phyloP scores from a whole-genome alignment of 305 asterid species.

The Solanum hybrid region DNA sequence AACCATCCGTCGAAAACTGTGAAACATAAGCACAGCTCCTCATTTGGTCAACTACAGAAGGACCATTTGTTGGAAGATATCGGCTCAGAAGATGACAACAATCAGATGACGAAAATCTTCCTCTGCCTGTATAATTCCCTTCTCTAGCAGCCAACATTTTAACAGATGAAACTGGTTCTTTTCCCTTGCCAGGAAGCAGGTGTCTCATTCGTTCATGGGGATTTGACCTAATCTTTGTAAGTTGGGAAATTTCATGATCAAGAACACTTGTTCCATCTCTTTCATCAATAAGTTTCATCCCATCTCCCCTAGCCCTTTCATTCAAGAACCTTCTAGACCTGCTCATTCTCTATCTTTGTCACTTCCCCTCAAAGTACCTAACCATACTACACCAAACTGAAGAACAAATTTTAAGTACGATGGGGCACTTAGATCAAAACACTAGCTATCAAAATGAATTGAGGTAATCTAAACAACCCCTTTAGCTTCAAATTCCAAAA shows the following conservation, averaged over 20 bases:
- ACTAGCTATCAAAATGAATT: not conserved
- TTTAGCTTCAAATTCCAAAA: not conserved
- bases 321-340: conserved; percentile 32
- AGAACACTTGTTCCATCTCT: conserved; percentile 7
- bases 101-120: conserved; percentile 68
- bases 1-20: conserved; percentile 83
- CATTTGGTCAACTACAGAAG: conserved; percentile 55
- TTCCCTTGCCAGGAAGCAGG: conserved; percentile 30
- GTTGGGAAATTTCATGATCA: conserved; percentile 59
- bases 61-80: conserved; percentile 61
- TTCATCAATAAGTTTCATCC: conserved; percentile 15
- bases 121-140: conserved; percentile 66
- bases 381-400: not conserved
- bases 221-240: conserved; percentile 37
- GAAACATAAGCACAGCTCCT: conserved; percentile 62
- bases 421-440: not conserved
- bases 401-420: not conserved
- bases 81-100: conserved; percentile 72
- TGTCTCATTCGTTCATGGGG: conserved; percentile 40
- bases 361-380: not conserved
- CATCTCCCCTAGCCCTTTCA: conserved; percentile 19
- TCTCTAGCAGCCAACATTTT: conserved; percentile 76
- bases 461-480: not conserved
- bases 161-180: conserved; percentile 56
- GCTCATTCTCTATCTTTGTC: conserved; percentile 31